Evolutionary conservation across 768 basidiomycete species (phyloP), one percentile per base, ranked within the genome.

Genomic region (Sutorius australiensis): DNA sequence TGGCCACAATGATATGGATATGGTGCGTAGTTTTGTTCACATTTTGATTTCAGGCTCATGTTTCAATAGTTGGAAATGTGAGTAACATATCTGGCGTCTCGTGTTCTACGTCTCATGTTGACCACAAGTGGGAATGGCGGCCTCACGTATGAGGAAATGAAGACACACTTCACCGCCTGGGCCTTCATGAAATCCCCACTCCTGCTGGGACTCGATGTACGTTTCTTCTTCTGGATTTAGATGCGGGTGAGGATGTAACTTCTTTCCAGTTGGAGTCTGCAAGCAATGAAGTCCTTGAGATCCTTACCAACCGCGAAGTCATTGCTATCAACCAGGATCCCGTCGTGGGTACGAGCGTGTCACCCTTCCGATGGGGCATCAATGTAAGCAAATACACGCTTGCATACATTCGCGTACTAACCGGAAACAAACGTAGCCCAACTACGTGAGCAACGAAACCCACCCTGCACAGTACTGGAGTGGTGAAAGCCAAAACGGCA

Each of bases 381-480:
- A 83, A 84, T 58, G 84, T 86, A 55, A 49, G 81, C 64, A 9
- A 24, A 31, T 10, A 21, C 12, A 17, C 31, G 7, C 16, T 42
- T 11, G 59, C 21, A 8, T 28, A 49, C 43, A 7, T 36, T 24
- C 12, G 3, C 12, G 5, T 16, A n/a, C 28, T 34, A n/a, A 46
- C 38, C 48, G 4, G 28, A 48, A 8, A 39, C 14, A 27, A 21
- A 9, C 7, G 31, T 24, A 75, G 72, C 65, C 73, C n/a, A 62
- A 73, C 57, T 74, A 65, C 60, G 68, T 67, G 36, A 72, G 67
- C 51, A 71, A 73, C 50, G 66, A 58, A 31, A 77, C 77, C 0
- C 77, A 80, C 60, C 85, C 85, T 1, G 82, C 85, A n/a, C 80
- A 84, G 54, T 87, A 80, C 62, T 87, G 85, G 85, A 84, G 82